Evolutionary conservation across 257 asterid genomes (phyloP).

Genomic region (Linderniella brevidens): DNA sequence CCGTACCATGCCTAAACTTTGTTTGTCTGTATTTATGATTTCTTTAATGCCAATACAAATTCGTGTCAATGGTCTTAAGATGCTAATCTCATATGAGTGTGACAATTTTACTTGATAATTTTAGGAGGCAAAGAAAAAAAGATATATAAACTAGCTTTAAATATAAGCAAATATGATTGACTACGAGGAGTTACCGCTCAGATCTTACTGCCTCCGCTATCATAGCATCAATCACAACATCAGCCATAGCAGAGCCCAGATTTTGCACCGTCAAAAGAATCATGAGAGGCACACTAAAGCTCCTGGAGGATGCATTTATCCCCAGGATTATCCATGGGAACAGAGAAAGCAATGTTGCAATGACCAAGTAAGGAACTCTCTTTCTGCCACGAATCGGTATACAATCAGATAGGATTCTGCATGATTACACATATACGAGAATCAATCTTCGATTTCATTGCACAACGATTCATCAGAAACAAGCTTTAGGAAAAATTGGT

Average conservation of each 20-base stretch:
- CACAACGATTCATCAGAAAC: conserved; percentile 1
- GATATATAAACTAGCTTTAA: neutral
- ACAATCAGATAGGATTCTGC: conserved; percentile 87
- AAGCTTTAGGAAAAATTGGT: neutral
- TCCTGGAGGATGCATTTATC: conserved; percentile 35
- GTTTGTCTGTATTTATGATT: no score
- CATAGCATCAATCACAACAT: conserved; percentile 97
- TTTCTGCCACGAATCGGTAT: conserved; percentile 81
- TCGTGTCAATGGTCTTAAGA: no score
- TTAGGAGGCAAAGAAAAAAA: conserved; percentile 7
- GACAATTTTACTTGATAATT: no score
- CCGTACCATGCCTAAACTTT: no score
- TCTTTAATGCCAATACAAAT: no score
- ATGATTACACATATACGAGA: conserved; percentile 1
- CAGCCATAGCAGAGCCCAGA: conserved; percentile 97
- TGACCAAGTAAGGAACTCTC: conserved; percentile 67
- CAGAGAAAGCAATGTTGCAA: conserved; percentile 67
- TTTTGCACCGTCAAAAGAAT: conserved; percentile 76
- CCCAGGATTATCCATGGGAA: conserved; percentile 77
- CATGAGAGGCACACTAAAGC: conserved; percentile 47
- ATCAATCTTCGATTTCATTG: neutral
- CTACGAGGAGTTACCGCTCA: conserved; percentile 47
- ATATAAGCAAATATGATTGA: neutral
- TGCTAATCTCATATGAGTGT: no score
- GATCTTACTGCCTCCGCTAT: conserved; percentile 89